These are phyloP conservation scores for Phialophora chinensis DNA, from an alignment of 2,329 filamentous ascomycete species.

Conservation along the genomic window DNA sequence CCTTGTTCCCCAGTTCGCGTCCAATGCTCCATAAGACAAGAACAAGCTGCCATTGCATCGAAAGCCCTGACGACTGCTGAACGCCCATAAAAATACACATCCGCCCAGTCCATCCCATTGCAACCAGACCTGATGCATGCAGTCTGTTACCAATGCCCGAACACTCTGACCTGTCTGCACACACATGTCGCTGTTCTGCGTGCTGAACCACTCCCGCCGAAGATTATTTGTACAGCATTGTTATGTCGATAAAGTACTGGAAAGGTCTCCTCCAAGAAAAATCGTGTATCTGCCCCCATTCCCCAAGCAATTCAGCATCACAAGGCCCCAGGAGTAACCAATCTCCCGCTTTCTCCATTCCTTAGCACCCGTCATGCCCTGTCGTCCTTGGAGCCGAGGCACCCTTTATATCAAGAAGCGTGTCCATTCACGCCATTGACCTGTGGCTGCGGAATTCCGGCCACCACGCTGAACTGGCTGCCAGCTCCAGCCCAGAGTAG, in stretches of 20 bases:
- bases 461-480: conserved; percentile 69
- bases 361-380: neutral
- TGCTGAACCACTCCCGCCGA: neutral
- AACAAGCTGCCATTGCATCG: neutral
- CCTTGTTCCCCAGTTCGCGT: neutral
- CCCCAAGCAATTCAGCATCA: neutral
- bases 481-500: conserved; percentile 83
- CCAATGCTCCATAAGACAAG: neutral
- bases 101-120: neutral
- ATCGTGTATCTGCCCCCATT: neutral
- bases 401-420: conserved; percentile 16
- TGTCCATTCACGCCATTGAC: conserved; percentile 40
- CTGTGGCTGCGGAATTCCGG: conserved; percentile 38
- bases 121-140: neutral
- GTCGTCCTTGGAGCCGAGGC: neutral
- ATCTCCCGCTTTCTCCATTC: neutral
- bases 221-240: conserved; percentile 17
- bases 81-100: conserved; percentile 7
- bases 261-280: conserved; percentile 3
- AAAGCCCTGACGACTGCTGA: neutral
- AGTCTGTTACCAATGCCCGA: neutral
- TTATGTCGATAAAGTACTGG: neutral
- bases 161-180: neutral
- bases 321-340: conserved; percentile 3
- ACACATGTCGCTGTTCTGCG: neutral